Evolutionary conservation across 2,329 filamentous ascomycete genomes (phyloP).

Genomic region (Colletotrichum tamarilloi): DNA sequence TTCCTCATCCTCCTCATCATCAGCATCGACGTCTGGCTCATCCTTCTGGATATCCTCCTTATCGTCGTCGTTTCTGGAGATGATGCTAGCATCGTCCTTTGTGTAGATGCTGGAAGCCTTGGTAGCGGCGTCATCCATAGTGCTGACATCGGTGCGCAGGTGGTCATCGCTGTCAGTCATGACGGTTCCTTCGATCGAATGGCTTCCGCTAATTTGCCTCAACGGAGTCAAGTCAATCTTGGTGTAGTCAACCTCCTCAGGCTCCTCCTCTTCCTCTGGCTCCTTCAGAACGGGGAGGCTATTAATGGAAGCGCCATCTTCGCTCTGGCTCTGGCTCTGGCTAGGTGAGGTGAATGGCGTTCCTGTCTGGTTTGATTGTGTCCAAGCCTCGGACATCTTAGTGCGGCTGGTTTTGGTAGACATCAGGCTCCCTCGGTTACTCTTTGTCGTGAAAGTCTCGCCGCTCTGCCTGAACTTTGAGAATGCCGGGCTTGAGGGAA

Average conservation of each 20-base stretch:
- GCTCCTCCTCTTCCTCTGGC: slow-evolving; percentile 53
- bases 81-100: slow-evolving; percentile 32
- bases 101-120: slow-evolving; percentile 43
- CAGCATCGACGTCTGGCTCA: slow-evolving; percentile 47
- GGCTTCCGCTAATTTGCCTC: slow-evolving; percentile 56
- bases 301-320: slow-evolving; percentile 60
- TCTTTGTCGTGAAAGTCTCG: slow-evolving; percentile 70
- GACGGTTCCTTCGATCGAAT: slow-evolving; percentile 46
- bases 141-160: slow-evolving; percentile 39
- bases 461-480: slow-evolving; percentile 72
- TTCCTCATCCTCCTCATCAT: slow-evolving; percentile 59
- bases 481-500: slow-evolving; percentile 78
- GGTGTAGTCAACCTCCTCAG: slow-evolving; percentile 70
- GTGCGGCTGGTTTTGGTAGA: slow-evolving; percentile 76
- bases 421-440: slow-evolving; percentile 80
- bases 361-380: slow-evolving; percentile 69
- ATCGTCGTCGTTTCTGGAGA: slow-evolving; percentile 12
- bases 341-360: slow-evolving; percentile 64
- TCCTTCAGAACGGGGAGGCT: slow-evolving; percentile 51
- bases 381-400: slow-evolving; percentile 76
- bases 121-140: slow-evolving; percentile 40
- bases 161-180: slow-evolving; percentile 36
- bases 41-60: slow-evolving; percentile 40
- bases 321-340: slow-evolving; percentile 64
- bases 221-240: slow-evolving; percentile 65